Evolutionary conservation across 441 rosid species (phyloP), one percentile per base, ranked within the genome.

Genomic region (Pelargonium citronellum): DNA sequence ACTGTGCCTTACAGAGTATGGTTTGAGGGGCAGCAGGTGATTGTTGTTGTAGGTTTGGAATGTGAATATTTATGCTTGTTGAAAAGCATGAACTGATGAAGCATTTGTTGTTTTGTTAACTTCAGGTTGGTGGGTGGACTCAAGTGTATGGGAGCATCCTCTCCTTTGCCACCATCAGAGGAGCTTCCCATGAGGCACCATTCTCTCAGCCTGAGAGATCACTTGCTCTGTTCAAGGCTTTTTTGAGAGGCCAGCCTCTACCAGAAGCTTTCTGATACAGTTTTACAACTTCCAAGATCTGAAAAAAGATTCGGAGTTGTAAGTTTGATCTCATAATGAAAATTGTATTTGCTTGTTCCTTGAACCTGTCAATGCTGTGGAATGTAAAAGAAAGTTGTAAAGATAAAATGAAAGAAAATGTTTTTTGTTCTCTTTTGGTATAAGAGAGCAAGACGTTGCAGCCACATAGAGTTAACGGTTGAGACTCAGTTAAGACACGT

Each of bases 71-170:
- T n/a, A 67, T 57, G 27, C 63, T 20, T 30, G 15, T 22, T 15
- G 11, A 27, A 17, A 63, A 4, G 17, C 60, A 20, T 69, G 10
- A 17, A 1, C 16, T 67, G 11, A 24, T 20, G 9, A 19, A 15
- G 20, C 8, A 30, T 20, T 41, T 8, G 24, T 16, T 11, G 57
- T 10, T 61, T 64, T 77, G 74, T n/a, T 27, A 27, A 63, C 74
- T 76, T 80, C 79, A 94, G 99, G 99, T 94, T 41, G 99, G 97
- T n/a, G 97, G 99, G 49, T 91, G 99, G 99, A 94, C 99, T 71
- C 96, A 91, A 79, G 99, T 90, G 66, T 89, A 90, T 69, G 92
- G 94, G 4, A 76, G 87, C 69, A 72, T 87, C 66, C 75, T 94
- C 70, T 84, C 97, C 3, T 94, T 90, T 79, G 97, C 99, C 34